These are phyloP conservation scores for Plantago coronopus DNA, from an alignment of 305 asterid species.

Conservation along the genomic window DNA sequence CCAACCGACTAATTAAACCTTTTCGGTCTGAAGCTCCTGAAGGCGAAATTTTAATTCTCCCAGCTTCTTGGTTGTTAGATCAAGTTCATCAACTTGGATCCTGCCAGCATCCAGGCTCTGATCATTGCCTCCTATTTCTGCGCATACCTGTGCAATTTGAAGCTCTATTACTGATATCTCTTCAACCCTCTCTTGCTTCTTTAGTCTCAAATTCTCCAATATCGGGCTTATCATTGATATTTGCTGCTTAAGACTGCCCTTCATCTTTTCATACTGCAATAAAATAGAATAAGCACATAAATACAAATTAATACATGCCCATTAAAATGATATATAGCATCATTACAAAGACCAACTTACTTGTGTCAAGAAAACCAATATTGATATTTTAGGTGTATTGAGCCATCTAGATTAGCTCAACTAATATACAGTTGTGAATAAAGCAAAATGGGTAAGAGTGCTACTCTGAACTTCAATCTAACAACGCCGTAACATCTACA, in stretches of 20 bases:
- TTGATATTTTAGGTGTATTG: neutral
- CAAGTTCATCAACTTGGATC: slow-evolving; percentile 51
- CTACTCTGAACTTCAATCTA: neutral
- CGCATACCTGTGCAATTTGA: slow-evolving; percentile 54
- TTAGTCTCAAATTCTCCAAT: slow-evolving; percentile 48
- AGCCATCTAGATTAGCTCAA: neutral
- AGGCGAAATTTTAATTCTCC: slow-evolving; percentile 55
- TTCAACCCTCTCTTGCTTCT: slow-evolving; percentile 53
- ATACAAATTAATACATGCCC: slow-evolving; percentile 13
- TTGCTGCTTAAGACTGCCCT: slow-evolving; percentile 53
- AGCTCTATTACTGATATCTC: slow-evolving; percentile 52
- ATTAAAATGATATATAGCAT: neutral
- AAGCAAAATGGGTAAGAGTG: no score
- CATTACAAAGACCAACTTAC: neutral
- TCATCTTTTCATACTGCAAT: slow-evolving; percentile 37
- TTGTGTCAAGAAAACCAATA: neutral
- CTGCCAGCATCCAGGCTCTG: slow-evolving; percentile 29
- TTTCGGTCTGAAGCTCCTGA: slow-evolving; percentile 68
- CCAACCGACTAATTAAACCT: slow-evolving; percentile 31
- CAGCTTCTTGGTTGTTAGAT: slow-evolving; percentile 56
- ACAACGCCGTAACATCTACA: slow-evolving; percentile 18
- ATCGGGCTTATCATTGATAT: slow-evolving; percentile 46
- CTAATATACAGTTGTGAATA: neutral
- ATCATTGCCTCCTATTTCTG: slow-evolving; percentile 65
- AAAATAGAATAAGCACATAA: slow-evolving; percentile 7